phyloP scores from a whole-genome alignment of 192 early-diverging fungal genomes.

The Coemansia sp. region DNA sequence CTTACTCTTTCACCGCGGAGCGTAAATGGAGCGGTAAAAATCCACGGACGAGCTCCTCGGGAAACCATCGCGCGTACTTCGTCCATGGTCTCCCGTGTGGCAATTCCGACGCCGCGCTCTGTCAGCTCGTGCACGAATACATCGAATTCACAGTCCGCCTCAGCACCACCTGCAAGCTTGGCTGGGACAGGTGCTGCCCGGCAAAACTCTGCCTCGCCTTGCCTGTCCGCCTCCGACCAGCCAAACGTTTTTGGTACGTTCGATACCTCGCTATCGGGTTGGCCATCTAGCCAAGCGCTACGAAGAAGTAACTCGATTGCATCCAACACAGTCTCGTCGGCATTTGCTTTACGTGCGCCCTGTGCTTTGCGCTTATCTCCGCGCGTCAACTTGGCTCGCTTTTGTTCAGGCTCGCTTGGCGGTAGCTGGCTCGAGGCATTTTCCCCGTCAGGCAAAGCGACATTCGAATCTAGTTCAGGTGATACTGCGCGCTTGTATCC shows the following conservation, averaged over 20 bases:
- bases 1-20: conserved; percentile 37
- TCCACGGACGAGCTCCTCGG: conserved; percentile 38
- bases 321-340: conserved; percentile 40
- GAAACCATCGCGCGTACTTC: conserved; percentile 25
- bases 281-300: conserved; percentile 10
- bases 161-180: conserved; percentile 35
- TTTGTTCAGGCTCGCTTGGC: conserved; percentile 14
- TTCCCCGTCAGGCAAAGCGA: too few relatives aligned
- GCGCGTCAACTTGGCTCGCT: conserved; percentile 27
- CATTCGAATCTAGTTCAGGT: not conserved
- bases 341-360: conserved; percentile 25
- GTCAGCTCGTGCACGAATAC: conserved; percentile 44
- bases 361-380: conserved; percentile 9
- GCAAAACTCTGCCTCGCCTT: conserved; percentile 31
- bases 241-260: conserved; percentile 28
- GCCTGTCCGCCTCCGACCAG: conserved; percentile 27
- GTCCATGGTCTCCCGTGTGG: conserved; percentile 32
- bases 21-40: conserved; percentile 38
- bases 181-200: conserved; percentile 31
- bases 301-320: conserved; percentile 32
- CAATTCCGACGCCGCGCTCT: conserved; percentile 42
- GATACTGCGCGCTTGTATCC: conserved; percentile 6
- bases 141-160: conserved; percentile 33
- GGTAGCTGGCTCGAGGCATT: not conserved
- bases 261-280: not conserved